Conservation (phyloP, 2,329 filamentous ascomycete species). For the Achaetomium macrosporum region DNA sequence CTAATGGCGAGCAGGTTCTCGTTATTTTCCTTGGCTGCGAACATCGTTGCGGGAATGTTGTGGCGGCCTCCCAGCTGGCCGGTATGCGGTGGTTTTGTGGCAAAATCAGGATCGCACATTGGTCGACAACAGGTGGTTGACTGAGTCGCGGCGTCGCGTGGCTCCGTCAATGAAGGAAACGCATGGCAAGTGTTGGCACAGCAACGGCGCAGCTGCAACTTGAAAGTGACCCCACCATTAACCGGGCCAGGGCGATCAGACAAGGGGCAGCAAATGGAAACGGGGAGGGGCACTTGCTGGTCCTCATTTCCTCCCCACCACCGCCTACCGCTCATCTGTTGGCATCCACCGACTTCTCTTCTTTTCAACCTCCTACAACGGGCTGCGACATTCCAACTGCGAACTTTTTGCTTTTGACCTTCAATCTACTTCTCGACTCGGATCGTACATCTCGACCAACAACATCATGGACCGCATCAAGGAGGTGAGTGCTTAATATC, state of each 20-base stretch:
- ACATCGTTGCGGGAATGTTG: conserved; percentile 45
- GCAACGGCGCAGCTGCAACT: conserved; percentile 17
- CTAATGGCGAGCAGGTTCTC: conserved; percentile 71
- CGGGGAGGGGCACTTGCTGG: conserved; percentile 23
- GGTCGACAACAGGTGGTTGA: background rate
- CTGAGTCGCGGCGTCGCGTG: conserved; percentile 12
- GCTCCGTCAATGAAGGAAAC: conserved; percentile 9
- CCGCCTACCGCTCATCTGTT: background rate
- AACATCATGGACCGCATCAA: conserved; percentile 78
- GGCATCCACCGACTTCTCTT: conserved; percentile 21
- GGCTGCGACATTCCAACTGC: conserved; percentile 7
- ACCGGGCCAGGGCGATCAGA: conserved; percentile 22
- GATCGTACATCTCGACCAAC: conserved; percentile 5
- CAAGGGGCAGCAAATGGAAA: conserved; percentile 24
- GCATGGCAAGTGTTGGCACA: conserved; percentile 18
- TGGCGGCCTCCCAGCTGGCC: conserved; percentile 16
- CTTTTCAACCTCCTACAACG: conserved; percentile 11
- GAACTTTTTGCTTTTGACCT: background rate
- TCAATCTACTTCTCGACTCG: background rate
- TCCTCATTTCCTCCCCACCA: conserved; percentile 18
- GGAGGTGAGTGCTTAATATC: conserved; percentile 57
- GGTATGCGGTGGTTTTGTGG: background rate
- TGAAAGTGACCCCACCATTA: conserved; percentile 22
- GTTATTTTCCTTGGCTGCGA: conserved; percentile 74
- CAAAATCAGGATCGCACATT: background rate